Evolutionary conservation across 1,284 basidiomycete species (phyloP).

Genomic region (Peniophora sp.): DNA sequence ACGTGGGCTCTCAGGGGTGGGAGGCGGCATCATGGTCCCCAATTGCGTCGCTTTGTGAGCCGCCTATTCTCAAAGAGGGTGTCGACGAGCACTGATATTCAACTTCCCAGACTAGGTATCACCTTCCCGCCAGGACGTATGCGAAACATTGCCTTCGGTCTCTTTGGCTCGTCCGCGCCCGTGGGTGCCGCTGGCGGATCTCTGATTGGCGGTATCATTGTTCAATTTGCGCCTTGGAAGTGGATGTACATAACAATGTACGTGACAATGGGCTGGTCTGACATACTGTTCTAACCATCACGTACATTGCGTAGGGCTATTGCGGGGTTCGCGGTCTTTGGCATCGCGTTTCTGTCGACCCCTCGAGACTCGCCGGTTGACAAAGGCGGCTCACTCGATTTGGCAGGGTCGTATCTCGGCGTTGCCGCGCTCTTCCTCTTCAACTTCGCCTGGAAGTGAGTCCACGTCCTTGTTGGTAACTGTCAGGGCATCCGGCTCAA

Average conservation of each 20-base stretch:
- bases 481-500: not conserved
- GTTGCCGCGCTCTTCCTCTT: not conserved
- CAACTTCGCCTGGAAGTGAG: conserved; percentile 6
- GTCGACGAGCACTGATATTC: too few species aligned
- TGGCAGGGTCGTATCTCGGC: not conserved
- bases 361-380: not conserved
- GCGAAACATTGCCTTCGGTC: conserved; percentile 5
- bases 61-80: too few species aligned
- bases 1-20: conserved; percentile 2
- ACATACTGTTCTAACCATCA: too few species aligned
- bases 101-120: not conserved
- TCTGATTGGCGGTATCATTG: not conserved
- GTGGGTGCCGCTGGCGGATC: conserved; percentile 4
- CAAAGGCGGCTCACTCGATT: not conserved
- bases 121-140: conserved; percentile 6
- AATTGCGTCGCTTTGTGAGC: conserved; percentile 3
- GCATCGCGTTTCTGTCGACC: not conserved
- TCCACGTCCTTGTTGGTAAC: not conserved
- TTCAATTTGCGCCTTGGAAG: conserved; percentile 5
- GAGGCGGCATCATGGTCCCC: conserved; percentile 5
- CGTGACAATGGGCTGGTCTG: not conserved
- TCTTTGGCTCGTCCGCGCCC: conserved; percentile 2
- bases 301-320: not conserved
- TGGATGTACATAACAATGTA: conserved; percentile 5
- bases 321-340: not conserved